These are phyloP conservation scores for Tetrahymena malaccensis DNA, from an alignment of 73 alveolate species.

Conservation along the genomic window DNA sequence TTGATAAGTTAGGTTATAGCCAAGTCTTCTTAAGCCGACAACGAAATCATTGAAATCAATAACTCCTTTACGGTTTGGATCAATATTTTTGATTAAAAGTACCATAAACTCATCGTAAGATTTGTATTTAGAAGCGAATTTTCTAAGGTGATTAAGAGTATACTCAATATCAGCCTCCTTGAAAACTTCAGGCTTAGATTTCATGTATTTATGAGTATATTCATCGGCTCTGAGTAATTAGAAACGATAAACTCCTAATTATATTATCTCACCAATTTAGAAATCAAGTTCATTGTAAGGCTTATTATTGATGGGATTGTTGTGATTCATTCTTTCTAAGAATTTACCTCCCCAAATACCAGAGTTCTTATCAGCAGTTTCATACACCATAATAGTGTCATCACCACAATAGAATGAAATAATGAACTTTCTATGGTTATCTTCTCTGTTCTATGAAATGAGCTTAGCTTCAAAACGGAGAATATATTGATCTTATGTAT, in stretches of 20 bases:
- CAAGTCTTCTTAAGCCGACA: conserved; percentile 29
- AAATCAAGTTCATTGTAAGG: conserved; percentile 72
- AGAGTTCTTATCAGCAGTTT: conserved; percentile 79
- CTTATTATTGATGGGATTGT: conserved; percentile 67
- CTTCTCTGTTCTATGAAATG: conserved; percentile 82
- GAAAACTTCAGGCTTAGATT: conserved; percentile 72
- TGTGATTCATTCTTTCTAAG: conserved; percentile 48
- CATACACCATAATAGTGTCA: conserved; percentile 85
- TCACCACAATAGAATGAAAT: conserved; percentile 89
- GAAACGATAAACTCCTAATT: conserved; percentile 66
- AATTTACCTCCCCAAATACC: conserved; percentile 35
- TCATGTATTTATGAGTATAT: conserved; percentile 80
- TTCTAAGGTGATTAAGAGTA: conserved; percentile 53
- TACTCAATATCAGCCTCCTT: conserved; percentile 62
- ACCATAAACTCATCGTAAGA: conserved; percentile 48
- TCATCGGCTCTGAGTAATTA: conserved; percentile 76
- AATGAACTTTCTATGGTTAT: conserved; percentile 84
- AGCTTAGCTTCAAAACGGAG: conserved; percentile 84
- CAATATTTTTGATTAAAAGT: conserved; percentile 34
- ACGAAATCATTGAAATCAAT: conserved; percentile 52
- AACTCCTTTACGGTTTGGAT: conserved; percentile 47
- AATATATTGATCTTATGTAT: conserved; percentile 85
- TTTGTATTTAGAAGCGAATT: conserved; percentile 40
- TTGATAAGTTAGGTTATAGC: neutral
- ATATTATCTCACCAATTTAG: conserved; percentile 63